Evolutionary conservation across 2,329 filamentous ascomycete species (phyloP).

Genomic region (Parastagonospora avenae): DNA sequence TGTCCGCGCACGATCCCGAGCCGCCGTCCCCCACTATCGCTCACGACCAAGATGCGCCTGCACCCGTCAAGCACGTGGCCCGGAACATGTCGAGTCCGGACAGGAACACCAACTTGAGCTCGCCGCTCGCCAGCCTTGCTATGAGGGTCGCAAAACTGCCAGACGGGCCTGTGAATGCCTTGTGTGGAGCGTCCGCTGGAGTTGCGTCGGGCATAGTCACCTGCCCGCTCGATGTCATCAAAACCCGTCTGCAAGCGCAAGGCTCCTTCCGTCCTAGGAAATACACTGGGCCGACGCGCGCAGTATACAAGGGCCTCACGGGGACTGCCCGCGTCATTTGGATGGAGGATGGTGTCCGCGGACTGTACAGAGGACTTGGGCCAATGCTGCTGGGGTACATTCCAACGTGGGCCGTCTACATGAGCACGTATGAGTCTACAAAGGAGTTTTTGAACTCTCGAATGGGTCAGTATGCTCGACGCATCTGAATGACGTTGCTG

Average conservation of each 20-base stretch:
- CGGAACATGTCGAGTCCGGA: conserved; percentile 25
- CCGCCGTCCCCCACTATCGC: conserved; percentile 43
- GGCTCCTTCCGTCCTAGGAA: conserved; percentile 72
- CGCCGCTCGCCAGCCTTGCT: conserved; percentile 43
- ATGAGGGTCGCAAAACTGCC: conserved; percentile 55
- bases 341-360: conserved; percentile 83
- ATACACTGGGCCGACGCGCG: conserved; percentile 55
- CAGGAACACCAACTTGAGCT: conserved; percentile 22
- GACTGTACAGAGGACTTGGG: conserved; percentile 90
- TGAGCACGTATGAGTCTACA: conserved; percentile 92
- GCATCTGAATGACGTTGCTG: conserved; percentile 7
- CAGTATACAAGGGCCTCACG: conserved; percentile 80
- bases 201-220: conserved; percentile 94
- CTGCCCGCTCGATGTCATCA: conserved; percentile 97
- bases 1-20: conserved; percentile 43
- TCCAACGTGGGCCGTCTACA: conserved; percentile 97
- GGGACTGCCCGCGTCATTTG: conserved; percentile 88
- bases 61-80: conserved; percentile 15
- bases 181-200: conserved; percentile 86
- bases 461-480: conserved; percentile 51
- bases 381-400: conserved; percentile 95
- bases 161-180: conserved; percentile 71
- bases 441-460: conserved; percentile 74
- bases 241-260: conserved; percentile 96
- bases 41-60: conserved; percentile 42